Base-by-base conservation (phyloP, 2,329 filamentous ascomycete species). In the Gnomoniopsis smithogilvyi region DNA sequence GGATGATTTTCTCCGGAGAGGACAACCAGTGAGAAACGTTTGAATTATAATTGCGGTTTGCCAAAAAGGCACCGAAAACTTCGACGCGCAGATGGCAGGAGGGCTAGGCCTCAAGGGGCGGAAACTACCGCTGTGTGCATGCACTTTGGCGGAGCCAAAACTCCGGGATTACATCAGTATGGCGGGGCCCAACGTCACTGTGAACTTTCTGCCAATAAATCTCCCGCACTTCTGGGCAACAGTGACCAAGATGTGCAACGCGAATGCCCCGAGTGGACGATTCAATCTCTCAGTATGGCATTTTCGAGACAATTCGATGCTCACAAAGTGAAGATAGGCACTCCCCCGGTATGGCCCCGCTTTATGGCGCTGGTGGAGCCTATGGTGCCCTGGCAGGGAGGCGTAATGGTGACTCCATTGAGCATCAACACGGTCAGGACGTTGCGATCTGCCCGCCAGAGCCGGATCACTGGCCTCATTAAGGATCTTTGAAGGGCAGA, bases 321-420 rank as follows among this genome's bases (percentile, higher is more conserved):
- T 41, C 17, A 14, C n/a, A 41, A 4, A 41, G 12, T 41, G 36
- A n/a, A 41, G 4, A 41, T n/a, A 41, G 36, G 36, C 36, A 41
- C 36, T 4, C 12, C 17, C 36, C 36, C 17, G 8, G 26, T 41
- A 7, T 41, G 36, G 11, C 8, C 48, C 33, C 45, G 48, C 53
- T 41, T 45, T 33, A 38, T 56, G 19, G 33, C 53, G 38, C 43
- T 33, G 41, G 51, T 46, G n/a, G 11, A 21, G 36, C 12, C 7
- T 41, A 21, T 24, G 38, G 4, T 47, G 19, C 51, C 36, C 19
- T 26, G 36, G 36, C 36, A 41, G 36, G 19, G n/a, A 15, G 55
- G 48, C 50, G 56, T 58, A 58, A 58, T 58, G 17, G 56, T 58
- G 56, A 58, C 30, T 21, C 26, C 50, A 58, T 58, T n/a, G 11